phyloP scores from a whole-genome alignment of 305 asterid species.

The Fraxinus xanthoxyloides region DNA sequence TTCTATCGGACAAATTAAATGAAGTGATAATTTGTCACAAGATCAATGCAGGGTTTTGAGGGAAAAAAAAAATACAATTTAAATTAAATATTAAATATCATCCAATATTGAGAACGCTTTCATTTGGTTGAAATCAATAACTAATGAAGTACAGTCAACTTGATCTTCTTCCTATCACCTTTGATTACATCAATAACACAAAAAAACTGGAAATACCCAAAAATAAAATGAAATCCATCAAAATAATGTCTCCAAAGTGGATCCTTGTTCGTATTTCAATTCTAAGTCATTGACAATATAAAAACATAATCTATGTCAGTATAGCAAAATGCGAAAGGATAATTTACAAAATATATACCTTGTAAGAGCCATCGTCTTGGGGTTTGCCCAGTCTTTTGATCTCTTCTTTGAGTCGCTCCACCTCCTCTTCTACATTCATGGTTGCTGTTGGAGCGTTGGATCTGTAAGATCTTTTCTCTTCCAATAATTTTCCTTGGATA shows the following conservation, averaged over 20 bases:
- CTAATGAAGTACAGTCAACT: not conserved
- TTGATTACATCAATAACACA: not conserved
- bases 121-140: not conserved
- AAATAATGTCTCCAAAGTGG: not conserved
- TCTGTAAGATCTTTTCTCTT: too few relatives aligned
- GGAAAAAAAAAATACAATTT: too few relatives aligned
- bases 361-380: constrained; percentile 85
- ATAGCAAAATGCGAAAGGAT: not conserved
- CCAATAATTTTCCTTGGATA: too few relatives aligned
- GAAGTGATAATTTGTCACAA: not conserved
- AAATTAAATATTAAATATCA: not conserved
- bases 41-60: not conserved
- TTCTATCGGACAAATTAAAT: not conserved
- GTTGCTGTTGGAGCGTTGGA: constrained; percentile 1
- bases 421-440: constrained; percentile 96
- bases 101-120: not conserved
- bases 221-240: not conserved
- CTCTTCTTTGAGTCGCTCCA: constrained; percentile 71
- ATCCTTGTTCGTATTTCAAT: not conserved
- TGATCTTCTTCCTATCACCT: not conserved
- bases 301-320: not conserved
- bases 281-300: constrained; percentile 1
- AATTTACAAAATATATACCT: constrained; percentile 35
- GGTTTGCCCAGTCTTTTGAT: constrained; percentile 74
- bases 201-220: not conserved